phyloP scores from a whole-genome alignment of 148 eudicot genomes.

The Chenopodium quinoa region DNA sequence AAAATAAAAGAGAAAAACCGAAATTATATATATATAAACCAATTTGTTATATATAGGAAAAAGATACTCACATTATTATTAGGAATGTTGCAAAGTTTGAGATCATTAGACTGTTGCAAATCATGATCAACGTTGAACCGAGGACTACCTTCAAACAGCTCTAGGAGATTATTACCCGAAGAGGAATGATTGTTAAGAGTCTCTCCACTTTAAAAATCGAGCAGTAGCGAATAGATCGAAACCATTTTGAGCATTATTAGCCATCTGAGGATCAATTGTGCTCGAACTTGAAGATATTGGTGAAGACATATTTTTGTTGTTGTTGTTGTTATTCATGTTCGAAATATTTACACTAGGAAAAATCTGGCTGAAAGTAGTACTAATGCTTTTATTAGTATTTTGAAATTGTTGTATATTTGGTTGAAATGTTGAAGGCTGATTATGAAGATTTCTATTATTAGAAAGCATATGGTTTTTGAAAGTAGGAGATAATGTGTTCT shows the following conservation, averaged over 20 bases:
- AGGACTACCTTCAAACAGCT: slow-evolving; percentile 34
- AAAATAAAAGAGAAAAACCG: too few species aligned
- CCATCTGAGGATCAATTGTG: slow-evolving; percentile 28
- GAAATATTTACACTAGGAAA: slow-evolving; percentile 62
- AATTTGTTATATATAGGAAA: background rate
- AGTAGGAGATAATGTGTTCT: slow-evolving; percentile 39
- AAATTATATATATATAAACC: background rate
- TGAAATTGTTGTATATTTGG: slow-evolving; percentile 22
- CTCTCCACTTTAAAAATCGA: slow-evolving; percentile 35
- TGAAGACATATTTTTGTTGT: slow-evolving; percentile 9
- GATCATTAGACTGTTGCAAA: slow-evolving; percentile 40
- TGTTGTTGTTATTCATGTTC: slow-evolving; percentile 28
- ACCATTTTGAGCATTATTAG: slow-evolving; percentile 43
- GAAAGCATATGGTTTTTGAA: slow-evolving; percentile 24
- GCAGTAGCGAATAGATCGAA: slow-evolving; percentile 49
- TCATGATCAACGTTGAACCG: slow-evolving; percentile 43
- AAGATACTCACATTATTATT: slow-evolving; percentile 45
- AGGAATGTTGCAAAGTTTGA: slow-evolving; percentile 35
- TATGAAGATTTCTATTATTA: background rate
- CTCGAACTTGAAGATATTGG: slow-evolving; percentile 27
- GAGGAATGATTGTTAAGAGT: slow-evolving; percentile 20
- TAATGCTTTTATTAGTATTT: slow-evolving; percentile 13
- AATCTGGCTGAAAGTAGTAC: slow-evolving; percentile 52
- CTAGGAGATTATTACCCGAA: slow-evolving; percentile 29
- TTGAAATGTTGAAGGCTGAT: slow-evolving; percentile 16